These are phyloP conservation scores for Phaeosphaeriaceae sp. DNA, from an alignment of 2,329 filamentous ascomycete species.

Conservation along the genomic window DNA sequence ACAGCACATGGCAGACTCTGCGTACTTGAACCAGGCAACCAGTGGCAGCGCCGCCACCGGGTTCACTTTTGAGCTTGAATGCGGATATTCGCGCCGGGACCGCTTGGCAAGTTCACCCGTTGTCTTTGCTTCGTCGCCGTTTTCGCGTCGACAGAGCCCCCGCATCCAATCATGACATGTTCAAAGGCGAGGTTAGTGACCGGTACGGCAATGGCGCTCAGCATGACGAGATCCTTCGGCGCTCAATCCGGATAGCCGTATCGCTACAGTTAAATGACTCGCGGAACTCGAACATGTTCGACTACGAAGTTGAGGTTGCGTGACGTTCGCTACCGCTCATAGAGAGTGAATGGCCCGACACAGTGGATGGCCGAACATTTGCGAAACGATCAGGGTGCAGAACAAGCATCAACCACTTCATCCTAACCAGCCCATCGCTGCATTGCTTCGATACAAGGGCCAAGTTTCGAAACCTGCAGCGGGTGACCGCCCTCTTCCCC, in stretches of 20 bases:
- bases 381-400: background rate
- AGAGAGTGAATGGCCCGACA: background rate
- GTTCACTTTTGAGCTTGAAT: background rate
- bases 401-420: background rate
- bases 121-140: background rate
- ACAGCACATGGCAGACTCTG: background rate
- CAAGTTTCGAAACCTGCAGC: slow-evolving; percentile 18
- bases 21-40: background rate
- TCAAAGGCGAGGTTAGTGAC: background rate
- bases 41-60: background rate
- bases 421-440: background rate
- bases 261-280: background rate
- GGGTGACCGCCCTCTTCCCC: slow-evolving; percentile 2
- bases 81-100: slow-evolving; percentile 7
- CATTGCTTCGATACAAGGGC: slow-evolving; percentile 2
- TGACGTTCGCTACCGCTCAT: background rate
- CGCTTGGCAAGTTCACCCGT: background rate
- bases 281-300: slow-evolving; percentile 3
- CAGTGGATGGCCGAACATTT: background rate
- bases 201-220: slow-evolving; percentile 7
- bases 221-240: slow-evolving; percentile 9
- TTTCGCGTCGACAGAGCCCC: background rate
- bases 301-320: slow-evolving; percentile 1
- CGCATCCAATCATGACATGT: background rate
- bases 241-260: slow-evolving; percentile 21